Evolutionary conservation across 352 stramenopile genomes (phyloP).

Genomic region (Phytophthora fragariaefolia): DNA sequence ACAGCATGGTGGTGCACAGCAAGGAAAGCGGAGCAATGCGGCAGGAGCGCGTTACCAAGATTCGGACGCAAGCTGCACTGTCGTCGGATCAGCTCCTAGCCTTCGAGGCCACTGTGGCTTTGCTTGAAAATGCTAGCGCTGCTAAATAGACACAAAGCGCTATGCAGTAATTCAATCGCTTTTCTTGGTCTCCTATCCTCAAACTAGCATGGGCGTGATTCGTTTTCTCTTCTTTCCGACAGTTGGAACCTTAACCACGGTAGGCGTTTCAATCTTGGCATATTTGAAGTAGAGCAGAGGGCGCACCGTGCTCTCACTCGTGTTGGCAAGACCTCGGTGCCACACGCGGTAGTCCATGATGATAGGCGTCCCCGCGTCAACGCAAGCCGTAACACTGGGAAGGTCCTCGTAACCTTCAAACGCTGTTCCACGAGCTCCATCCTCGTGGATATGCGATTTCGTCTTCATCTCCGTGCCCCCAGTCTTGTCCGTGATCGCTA

Average conservation of each 20-base stretch:
- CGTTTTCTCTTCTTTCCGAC: slow-evolving; percentile 43
- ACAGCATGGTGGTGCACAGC: slow-evolving; percentile 12
- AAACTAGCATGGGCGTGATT: slow-evolving; percentile 41
- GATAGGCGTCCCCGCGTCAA: slow-evolving; percentile 63
- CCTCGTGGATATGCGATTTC: slow-evolving; percentile 56
- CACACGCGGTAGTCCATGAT: slow-evolving; percentile 86
- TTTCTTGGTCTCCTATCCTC: background rate
- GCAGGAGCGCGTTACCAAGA: slow-evolving; percentile 23
- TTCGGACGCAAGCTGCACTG: slow-evolving; percentile 42
- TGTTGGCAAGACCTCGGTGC: slow-evolving; percentile 71
- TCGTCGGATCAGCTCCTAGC: slow-evolving; percentile 31
- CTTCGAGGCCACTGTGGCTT: slow-evolving; percentile 36
- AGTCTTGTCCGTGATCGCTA: slow-evolving; percentile 49
- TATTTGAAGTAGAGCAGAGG: slow-evolving; percentile 85
- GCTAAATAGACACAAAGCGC: slow-evolving; percentile 21
- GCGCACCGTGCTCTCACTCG: slow-evolving; percentile 45
- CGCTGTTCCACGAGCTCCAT: slow-evolving; percentile 35
- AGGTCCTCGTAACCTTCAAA: slow-evolving; percentile 64
- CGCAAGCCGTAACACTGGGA: slow-evolving; percentile 56
- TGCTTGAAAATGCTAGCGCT: slow-evolving; percentile 18
- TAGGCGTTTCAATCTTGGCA: slow-evolving; percentile 14
- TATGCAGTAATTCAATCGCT: no score
- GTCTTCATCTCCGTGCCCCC: slow-evolving; percentile 80
- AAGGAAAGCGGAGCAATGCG: slow-evolving; percentile 7
- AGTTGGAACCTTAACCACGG: background rate